Evolutionary conservation across 768 basidiomycete genomes (phyloP), one percentile per base, ranked within the genome.

Genomic region (Lyophyllum atratum): DNA sequence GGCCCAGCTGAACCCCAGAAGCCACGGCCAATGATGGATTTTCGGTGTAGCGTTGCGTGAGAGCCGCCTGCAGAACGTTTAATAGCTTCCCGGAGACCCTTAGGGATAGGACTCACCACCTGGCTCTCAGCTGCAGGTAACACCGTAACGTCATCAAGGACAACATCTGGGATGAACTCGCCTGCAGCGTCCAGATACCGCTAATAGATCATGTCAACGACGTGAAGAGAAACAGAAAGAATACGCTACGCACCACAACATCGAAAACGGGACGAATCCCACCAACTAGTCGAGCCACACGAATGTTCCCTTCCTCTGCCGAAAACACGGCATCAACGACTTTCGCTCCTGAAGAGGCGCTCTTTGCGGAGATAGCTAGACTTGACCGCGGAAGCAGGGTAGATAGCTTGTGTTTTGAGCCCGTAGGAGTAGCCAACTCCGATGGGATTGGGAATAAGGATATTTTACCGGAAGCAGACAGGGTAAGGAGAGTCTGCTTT

Each of bases 1-100:
- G 82, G n/a, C 83, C 85, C 7, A 86, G 71, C 56, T 86, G 84
- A 25, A 77, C 68, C 7, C 90, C 92, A n/a, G 86, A 85, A 44
- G 80, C 80, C 48, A 92, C 78, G 9, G 83, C 80, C n/a, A 89
- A 63, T 8, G 79, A 73, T 9, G 86, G 74, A 8, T 80, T 68
- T 68, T 93, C 92, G 46, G 74, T 73, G 68, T 93, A 93, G 39
- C 92, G 85, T 64, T 83, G 85, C 63, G 79, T 85, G 15, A 80
- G 73, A 25, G 74, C 68, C 45, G 71, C 68, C 85, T 82, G 58
- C n/a, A 21, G 44, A 49, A 57, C 19, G n/a, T 45, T 53, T 37
- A 52, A 26, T 33, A 42, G 28, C 26, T 47, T 33, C 11, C 22
- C 28, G 28, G 17, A 33, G 17, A 39, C 15, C 10, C 26, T n/a